Evolutionary conservation across 257 asterid species (phyloP).

Genomic region (Nicotiana noctiflora): DNA sequence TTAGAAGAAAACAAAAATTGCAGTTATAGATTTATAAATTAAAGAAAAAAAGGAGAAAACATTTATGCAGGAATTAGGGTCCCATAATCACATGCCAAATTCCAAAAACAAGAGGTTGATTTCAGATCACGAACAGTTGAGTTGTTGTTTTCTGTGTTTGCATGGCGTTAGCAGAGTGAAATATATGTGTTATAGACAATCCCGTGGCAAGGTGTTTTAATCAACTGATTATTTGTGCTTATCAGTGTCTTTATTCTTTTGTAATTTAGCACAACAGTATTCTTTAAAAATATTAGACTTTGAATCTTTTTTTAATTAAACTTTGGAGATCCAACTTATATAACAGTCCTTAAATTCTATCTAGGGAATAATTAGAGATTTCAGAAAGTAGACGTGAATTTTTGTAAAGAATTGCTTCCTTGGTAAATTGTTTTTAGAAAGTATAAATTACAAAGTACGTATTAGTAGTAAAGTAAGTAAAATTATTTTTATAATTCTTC

Average conservation of each 20-base stretch:
- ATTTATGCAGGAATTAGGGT: background rate
- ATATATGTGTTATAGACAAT: background rate
- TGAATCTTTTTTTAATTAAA: background rate
- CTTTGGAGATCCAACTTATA: background rate
- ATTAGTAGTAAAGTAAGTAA: no score
- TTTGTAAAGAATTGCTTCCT: no score
- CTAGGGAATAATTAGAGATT: no score
- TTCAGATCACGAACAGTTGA: background rate
- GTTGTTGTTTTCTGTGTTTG: background rate
- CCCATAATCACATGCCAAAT: constrained; percentile 4
- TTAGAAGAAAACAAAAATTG: background rate
- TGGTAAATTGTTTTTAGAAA: no score
- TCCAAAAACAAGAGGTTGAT: background rate
- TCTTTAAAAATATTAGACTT: background rate
- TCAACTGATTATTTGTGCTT: background rate
- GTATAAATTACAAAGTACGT: no score
- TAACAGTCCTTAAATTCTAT: no score
- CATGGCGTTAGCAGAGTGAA: background rate
- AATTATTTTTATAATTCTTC: no score
- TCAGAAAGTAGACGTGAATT: no score
- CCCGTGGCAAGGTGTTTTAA: background rate
- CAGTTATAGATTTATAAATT: background rate
- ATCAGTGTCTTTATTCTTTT: background rate
- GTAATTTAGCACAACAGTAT: background rate
- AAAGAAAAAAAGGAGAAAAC: background rate